A percentile compares a stretch with the other conserved stretches of the same genome.
phyloP scores from a whole-genome alignment of 2,329 filamentous ascomycete genomes.

The Sclerotiophoma versabilis region DNA sequence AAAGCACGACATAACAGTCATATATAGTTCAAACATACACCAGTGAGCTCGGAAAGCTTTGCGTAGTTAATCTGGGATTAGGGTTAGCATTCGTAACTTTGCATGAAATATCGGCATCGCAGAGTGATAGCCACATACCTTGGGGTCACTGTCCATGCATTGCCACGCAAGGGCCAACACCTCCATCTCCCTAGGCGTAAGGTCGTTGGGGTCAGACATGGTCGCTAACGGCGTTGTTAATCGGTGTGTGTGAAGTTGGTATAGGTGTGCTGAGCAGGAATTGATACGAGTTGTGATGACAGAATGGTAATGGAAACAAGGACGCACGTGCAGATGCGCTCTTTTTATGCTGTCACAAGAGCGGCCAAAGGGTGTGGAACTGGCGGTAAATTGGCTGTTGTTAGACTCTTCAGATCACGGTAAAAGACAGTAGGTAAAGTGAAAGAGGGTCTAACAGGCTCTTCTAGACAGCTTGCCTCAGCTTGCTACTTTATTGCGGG shows the following conservation, averaged over 20 bases:
- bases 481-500: not conserved
- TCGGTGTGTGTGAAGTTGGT: not conserved
- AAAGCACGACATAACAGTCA: constrained; percentile 21
- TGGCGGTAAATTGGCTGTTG: constrained; percentile 5
- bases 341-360: not conserved
- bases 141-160: constrained; percentile 43
- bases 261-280: not conserved
- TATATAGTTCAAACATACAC: not conserved
- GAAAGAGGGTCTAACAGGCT: not conserved
- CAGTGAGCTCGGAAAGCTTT: constrained; percentile 25
- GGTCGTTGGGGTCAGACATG: constrained; percentile 11
- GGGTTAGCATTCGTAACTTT: not conserved
- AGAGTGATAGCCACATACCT: too few relatives aligned
- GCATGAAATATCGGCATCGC: too few relatives aligned
- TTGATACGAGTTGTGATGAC: not conserved
- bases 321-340: not conserved
- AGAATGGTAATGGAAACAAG: not conserved
- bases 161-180: constrained; percentile 45
- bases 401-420: not conserved
- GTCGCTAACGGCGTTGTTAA: not conserved
- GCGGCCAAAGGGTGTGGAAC: not conserved
- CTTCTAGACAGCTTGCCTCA: constrained; percentile 5
- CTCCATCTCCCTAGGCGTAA: constrained; percentile 39
- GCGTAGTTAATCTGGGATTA: constrained; percentile 17
- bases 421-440: constrained; percentile 17